Evolutionary conservation across 2,329 filamentous ascomycete genomes (phyloP), one percentile per base, ranked within the genome.

Genomic region (Apiospora saccharicola): DNA sequence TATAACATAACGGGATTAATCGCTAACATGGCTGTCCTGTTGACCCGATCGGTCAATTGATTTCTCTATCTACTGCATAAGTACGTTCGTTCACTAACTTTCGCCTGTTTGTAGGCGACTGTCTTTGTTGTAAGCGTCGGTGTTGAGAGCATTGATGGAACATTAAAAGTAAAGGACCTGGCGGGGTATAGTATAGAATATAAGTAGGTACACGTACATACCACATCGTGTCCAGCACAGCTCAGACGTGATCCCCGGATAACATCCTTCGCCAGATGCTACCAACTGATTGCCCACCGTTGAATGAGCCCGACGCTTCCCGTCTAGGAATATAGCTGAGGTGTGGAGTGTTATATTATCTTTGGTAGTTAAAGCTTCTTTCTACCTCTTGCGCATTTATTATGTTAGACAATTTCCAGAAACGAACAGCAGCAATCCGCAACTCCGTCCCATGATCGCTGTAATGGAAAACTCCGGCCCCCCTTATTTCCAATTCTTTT

Each of bases 381-480:
- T 64, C 57, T 64, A 64, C 34, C 30, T 41, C 6, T 41, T n/a
- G 8, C 30, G 22, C 57, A 22, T 57, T 30, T 30, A 24, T 57
- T 57, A 57, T 19, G 53, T 26, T 57, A 34, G 26, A 41, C 57
- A 61, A 64, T 64, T 64, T 64, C 41, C 57, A 64, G 19, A 41
- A 64, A 41, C 22, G 19, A 64, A 10, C 34, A 64, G 12, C 49
- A 51, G 24, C 16, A 64, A 19, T 64, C 57, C 57, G 57, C 57
- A 64, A 64, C 57, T 64, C 57, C 57, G 30, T 41, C 22, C 57
- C 57, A 41, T 64, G 57, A 41, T 64, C 57, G 57, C 57, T 64
- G 7, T 22, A 10, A 7, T n/a, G 22, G 37, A 37, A 34, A 64
- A 41, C 34, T 6, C 57, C 57, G 5, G 7, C 4, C 30, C 34